Evolutionary conservation across 164 flowering plant genomes (phyloP), one percentile per base, ranked within the genome.

Genomic region (Annona squamosa): DNA sequence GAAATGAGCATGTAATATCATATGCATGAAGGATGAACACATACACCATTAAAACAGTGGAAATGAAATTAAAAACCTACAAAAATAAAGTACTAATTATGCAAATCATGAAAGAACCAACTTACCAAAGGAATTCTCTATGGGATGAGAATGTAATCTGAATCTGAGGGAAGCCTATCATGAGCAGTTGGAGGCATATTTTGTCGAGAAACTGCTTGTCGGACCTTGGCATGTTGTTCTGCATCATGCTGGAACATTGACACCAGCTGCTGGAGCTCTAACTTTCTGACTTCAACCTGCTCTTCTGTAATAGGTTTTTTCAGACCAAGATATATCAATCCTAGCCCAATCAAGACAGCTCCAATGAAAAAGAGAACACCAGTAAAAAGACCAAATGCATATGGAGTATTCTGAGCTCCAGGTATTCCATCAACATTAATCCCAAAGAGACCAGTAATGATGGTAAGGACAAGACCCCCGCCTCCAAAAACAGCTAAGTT

Each of bases 351-450:
- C 2, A 94, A 87, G 52, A 87, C 76, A 26, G 79, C 67, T 26
- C 97, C 98, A 46, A 89, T 9, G 19, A 84, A 16, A 67, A 88
- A 44, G 10, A 94, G 88, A 44, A 89, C 63, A 72, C 72, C 91
- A 12, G 94, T 1, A 70, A 94, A 94, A 16, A 94, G 82, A 45
- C 79, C 94, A 82, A 94, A 94, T 10, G 97, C 97, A 73, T 91
- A 92, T 56, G 98, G 98, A 46, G 97, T 87, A 46, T 80, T 74
- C 1, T 69, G 41, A 43, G 89, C 82, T 65, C 98, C 98, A 41
- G 98, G 98, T 63, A 94, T 94, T 48, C 98, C 98, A 74, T 94
- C 98, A 19, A 94, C 96, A 75, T 94, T 94, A 81, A 94, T 90
- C 46, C 98, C 98, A 82, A 94, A 94, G 5, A 94, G 84, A 45